phyloP scores from a whole-genome alignment of 2,329 filamentous ascomycete species.

The Talaromyces sp. region DNA sequence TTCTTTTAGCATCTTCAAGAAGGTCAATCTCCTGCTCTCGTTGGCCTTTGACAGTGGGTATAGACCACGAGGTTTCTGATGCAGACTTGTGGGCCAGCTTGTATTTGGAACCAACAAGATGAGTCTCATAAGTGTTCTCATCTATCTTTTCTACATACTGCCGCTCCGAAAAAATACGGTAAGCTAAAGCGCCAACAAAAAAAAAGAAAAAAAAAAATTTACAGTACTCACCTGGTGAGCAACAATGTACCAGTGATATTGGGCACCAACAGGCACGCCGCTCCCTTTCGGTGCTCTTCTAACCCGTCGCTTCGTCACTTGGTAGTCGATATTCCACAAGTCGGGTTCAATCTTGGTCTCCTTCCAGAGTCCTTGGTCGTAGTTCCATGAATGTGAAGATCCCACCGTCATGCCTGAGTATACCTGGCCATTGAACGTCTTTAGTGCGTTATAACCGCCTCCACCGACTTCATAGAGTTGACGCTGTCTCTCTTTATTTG shows the following conservation, averaged over 20 bases:
- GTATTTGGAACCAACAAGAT: constrained; percentile 29
- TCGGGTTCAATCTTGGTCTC: constrained; percentile 33
- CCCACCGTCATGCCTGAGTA: constrained; percentile 35
- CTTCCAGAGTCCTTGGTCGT: constrained; percentile 30
- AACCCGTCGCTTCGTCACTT: constrained; percentile 25
- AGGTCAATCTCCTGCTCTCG: constrained; percentile 28
- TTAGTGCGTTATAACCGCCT: constrained; percentile 27
- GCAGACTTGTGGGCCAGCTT: constrained; percentile 31
- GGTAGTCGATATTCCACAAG: constrained; percentile 29
- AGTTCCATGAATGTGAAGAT: constrained; percentile 33
- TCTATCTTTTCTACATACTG: constrained; percentile 32
- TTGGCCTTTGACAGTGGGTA: constrained; percentile 30
- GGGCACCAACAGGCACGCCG: constrained; percentile 29
- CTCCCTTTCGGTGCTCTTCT: constrained; percentile 28
- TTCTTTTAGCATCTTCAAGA: constrained; percentile 28
- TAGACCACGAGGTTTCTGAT: constrained; percentile 26
- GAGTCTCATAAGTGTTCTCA: constrained; percentile 32
- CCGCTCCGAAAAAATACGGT: not conserved
- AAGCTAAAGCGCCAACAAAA: not conserved
- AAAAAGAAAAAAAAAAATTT: too few relatives aligned
- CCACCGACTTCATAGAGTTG: constrained; percentile 4
- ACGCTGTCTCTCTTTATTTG: not conserved
- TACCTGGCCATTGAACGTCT: constrained; percentile 28
- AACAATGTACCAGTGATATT: constrained; percentile 32
- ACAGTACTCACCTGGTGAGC: constrained; percentile 26